phyloP scores from a whole-genome alignment of 805 yeast species.

The Vanderwaltozyma verrucispora region DNA sequence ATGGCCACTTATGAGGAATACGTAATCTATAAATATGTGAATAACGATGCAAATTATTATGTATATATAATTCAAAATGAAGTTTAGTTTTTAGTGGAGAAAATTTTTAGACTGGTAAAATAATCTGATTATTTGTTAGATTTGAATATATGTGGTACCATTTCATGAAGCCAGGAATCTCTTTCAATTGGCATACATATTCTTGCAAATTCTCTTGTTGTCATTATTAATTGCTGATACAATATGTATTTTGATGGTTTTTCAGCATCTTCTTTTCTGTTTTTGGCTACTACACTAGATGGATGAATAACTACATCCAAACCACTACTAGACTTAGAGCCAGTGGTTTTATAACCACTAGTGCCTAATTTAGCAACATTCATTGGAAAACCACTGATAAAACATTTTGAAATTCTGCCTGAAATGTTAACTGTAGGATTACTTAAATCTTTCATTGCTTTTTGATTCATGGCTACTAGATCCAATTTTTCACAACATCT shows the following conservation, averaged over 20 bases:
- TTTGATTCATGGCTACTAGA: conserved; percentile 13
- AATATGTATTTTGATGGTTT: conserved; percentile 69
- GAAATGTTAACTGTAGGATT: conserved; percentile 4
- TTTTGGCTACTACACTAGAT: conserved; percentile 52
- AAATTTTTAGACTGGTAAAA: no score
- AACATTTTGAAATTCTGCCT: conserved; percentile 14
- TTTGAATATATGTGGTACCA: conserved; percentile 52
- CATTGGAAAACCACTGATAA: conserved; percentile 27
- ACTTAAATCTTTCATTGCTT: conserved; percentile 1
- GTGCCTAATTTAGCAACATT: conserved; percentile 23
- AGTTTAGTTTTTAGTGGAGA: no score
- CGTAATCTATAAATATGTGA: no score
- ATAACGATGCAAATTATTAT: no score
- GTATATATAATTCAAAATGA: no score
- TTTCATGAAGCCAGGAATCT: conserved; percentile 61
- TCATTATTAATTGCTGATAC: conserved; percentile 75
- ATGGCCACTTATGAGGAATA: no score
- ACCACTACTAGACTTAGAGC: conserved; percentile 37
- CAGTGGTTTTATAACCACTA: conserved; percentile 23
- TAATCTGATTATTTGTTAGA: no score
- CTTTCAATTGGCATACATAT: conserved; percentile 61
- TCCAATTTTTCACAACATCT: conserved; percentile 40
- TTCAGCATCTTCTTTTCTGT: conserved; percentile 30
- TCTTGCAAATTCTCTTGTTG: conserved; percentile 83
- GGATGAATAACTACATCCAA: conserved; percentile 81